Base-by-base conservation (phyloP, 345 rosid genomes). In the Litchi chinensis region DNA sequence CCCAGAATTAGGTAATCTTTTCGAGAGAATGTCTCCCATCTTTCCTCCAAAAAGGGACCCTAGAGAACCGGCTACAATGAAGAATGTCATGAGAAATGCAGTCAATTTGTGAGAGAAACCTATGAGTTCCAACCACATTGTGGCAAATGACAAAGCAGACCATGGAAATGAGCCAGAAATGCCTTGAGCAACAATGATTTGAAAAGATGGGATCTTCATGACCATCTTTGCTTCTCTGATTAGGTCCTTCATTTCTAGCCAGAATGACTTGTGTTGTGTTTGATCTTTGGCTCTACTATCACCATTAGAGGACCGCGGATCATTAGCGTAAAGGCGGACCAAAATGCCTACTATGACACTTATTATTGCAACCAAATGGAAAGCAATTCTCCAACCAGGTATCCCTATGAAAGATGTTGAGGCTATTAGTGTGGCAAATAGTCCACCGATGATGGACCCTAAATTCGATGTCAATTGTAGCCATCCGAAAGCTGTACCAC, bases 401-500 rank as follows among this genome's bases (percentile, higher is more conserved):
- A 93, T 71, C 15, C 98, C 97, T 77, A 89, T 62, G 86, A 94
- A 81, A 19, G 93, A 84, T 56, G 81, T 88, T 46, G 97, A 86
- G n/a, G 97, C 94, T 8, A 91, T 76, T 70, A 89, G 87, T 3
- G 93, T 86, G 5, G 97, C 83, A 70, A 75, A 88, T 2, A 93
- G 79, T 37, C 84, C 80, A 19, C 97, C 96, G 5, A 91, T 72
- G 60, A 91, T 90, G 60, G 95, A 85, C 72, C 96, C 94, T 2
- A 91, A 2, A 79, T 82, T 89, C 71, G 86, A 88, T 0, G 93
- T 89, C 5, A 94, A 79, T 60, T 89, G 91, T 40, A 93, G 83
- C 96, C 97, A 94, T 73, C 98, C 97, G 41, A 94, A 93, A 0
- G 98, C 93, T 79, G 67, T 65, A 2, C 98, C 98, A 0, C 93